phyloP scores from a whole-genome alignment of 306 rosid genomes.

The Vicia villosa region DNA sequence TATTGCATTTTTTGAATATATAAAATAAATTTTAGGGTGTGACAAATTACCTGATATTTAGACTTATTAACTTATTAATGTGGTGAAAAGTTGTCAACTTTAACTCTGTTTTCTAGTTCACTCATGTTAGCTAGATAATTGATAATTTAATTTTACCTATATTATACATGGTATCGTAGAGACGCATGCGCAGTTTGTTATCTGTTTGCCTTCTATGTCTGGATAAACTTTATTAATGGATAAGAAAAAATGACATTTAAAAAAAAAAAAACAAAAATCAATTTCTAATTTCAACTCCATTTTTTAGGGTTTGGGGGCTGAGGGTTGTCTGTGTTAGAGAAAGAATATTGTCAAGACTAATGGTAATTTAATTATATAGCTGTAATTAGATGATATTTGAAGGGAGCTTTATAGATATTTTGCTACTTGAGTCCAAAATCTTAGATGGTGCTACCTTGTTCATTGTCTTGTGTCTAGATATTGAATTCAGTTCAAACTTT shows the following conservation, averaged over 20 bases:
- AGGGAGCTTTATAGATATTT: background rate
- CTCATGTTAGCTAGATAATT: background rate
- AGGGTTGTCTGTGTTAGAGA: background rate
- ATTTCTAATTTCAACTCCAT: background rate
- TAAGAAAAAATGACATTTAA: no score
- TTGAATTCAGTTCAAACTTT: background rate
- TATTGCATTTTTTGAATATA: background rate
- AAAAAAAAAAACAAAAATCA: no score
- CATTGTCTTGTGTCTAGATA: background rate
- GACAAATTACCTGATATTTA: background rate
- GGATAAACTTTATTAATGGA: no score
- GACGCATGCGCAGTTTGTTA: no score
- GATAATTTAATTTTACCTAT: background rate
- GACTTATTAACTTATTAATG: background rate
- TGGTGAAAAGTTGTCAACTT: constrained; percentile 23
- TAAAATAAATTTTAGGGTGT: constrained; percentile 22
- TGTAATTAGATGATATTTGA: constrained; percentile 18
- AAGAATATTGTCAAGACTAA: background rate
- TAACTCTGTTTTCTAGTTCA: background rate
- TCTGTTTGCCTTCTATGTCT: no score
- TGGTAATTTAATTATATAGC: constrained; percentile 13
- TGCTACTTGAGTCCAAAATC: background rate
- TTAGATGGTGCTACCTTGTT: constrained; percentile 1
- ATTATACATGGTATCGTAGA: background rate
- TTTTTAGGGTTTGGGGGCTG: background rate